phyloP scores from a whole-genome alignment of 805 yeast genomes.

The Yamadazyma takamatsuzukensis region DNA sequence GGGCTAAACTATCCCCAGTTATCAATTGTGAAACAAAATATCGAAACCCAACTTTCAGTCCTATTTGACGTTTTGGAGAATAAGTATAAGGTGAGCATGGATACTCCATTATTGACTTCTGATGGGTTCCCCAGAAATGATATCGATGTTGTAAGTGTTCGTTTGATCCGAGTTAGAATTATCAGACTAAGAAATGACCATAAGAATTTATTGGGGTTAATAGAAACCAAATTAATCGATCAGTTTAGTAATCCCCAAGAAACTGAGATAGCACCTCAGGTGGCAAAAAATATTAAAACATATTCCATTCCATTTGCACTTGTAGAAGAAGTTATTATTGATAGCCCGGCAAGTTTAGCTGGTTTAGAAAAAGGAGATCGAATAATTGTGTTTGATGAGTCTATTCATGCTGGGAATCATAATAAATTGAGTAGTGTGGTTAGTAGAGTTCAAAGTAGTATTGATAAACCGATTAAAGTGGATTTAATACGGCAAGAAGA shows the following conservation, averaged over 20 bases:
- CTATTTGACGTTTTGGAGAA: constrained; percentile 41
- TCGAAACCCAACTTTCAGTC: constrained; percentile 23
- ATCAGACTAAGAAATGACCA: constrained; percentile 71
- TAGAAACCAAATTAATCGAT: constrained; percentile 45
- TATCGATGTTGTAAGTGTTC: constrained; percentile 67
- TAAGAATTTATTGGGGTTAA: constrained; percentile 39
- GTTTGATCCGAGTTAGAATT: constrained; percentile 60
- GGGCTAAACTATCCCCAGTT: constrained; percentile 13
- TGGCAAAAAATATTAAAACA: background rate
- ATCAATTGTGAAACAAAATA: constrained; percentile 5
- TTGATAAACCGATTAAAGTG: constrained; percentile 24
- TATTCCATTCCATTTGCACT: constrained; percentile 50
- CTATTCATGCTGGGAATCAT: constrained; percentile 54
- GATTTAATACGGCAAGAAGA: constrained; percentile 28
- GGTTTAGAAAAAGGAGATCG: constrained; percentile 57
- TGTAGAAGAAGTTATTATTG: constrained; percentile 45
- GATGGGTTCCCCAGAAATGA: constrained; percentile 90
- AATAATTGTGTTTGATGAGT: constrained; percentile 49
- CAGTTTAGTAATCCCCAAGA: constrained; percentile 28
- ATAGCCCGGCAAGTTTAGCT: constrained; percentile 53
- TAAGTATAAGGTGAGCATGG: constrained; percentile 54
- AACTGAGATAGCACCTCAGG: background rate
- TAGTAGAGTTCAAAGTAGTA: constrained; percentile 36
- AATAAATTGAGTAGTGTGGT: constrained; percentile 45
- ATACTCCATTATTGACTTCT: constrained; percentile 54